Evolutionary conservation across 176 grass and related monocot species (phyloP).

Genomic region (Oryza rufipogon): DNA sequence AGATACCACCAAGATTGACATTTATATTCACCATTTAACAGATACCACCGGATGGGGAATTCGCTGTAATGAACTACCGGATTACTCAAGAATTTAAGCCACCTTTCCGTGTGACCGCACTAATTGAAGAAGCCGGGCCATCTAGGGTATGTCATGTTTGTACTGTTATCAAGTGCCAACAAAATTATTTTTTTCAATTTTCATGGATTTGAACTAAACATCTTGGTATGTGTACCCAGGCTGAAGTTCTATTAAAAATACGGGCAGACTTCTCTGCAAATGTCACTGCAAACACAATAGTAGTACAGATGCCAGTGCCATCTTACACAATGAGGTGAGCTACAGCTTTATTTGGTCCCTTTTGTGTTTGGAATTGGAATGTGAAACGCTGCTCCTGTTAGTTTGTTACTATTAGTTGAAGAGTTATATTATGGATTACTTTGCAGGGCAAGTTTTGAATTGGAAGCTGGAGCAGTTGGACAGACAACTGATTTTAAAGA

Average conservation of each 20-base stretch:
- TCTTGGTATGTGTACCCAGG: constrained; percentile 51
- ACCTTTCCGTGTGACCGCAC: constrained; percentile 74
- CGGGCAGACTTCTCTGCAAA: constrained; percentile 91
- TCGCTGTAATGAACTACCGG: constrained; percentile 97
- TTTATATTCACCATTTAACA: constrained; percentile 43
- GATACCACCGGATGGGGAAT: constrained; percentile 98
- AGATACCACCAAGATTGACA: neutral
- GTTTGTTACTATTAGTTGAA: constrained; percentile 15
- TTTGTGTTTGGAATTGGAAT: neutral
- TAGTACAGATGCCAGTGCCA: constrained; percentile 94
- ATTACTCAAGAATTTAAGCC: constrained; percentile 99
- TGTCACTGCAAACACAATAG: constrained; percentile 89
- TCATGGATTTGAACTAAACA: constrained; percentile 16
- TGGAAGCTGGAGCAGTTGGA: constrained; percentile 88
- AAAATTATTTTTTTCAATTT: constrained; percentile 21
- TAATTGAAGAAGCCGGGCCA: constrained; percentile 96
- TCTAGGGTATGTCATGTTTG: constrained; percentile 60
- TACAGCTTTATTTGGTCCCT: constrained; percentile 27
- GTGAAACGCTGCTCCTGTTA: neutral
- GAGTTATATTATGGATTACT: constrained; percentile 2
- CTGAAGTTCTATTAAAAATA: constrained; percentile 94
- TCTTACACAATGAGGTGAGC: constrained; percentile 81
- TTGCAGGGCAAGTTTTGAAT: constrained; percentile 92
- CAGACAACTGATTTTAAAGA: constrained; percentile 97
- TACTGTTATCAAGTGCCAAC: constrained; percentile 33